Conservation (phyloP, 2,329 filamentous ascomycete genomes). For the Penicillium sclerotigenum region DNA sequence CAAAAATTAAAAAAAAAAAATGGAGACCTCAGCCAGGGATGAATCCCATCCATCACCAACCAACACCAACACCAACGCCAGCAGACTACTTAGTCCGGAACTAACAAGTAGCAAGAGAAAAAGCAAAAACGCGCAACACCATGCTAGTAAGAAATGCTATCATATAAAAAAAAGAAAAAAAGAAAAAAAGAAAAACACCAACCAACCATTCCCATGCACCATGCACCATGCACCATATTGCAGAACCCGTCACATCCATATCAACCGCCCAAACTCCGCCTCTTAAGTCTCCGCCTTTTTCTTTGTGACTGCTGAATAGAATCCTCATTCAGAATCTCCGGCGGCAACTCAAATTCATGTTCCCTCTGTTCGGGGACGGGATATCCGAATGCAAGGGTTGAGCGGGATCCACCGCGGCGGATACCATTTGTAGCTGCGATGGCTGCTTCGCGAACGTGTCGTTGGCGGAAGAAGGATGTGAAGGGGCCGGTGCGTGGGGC, state of each 20-base stretch:
- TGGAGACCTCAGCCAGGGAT: not conserved
- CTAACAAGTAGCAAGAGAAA: not conserved
- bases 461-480: slow-evolving; percentile 81
- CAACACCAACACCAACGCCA: not conserved
- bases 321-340: slow-evolving; percentile 51
- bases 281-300: slow-evolving; percentile 36
- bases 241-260: not conserved
- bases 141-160: slow-evolving; percentile 19
- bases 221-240: not conserved
- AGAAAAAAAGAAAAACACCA: not conserved
- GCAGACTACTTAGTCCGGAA: not conserved
- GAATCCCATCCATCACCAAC: not conserved
- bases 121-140: not conserved
- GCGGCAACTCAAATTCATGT: slow-evolving; percentile 71
- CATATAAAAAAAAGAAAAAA: slow-evolving; percentile 15
- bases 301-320: slow-evolving; percentile 42
- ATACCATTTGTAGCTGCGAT: slow-evolving; percentile 51
- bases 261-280: slow-evolving; percentile 26
- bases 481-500: slow-evolving; percentile 58
- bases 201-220: not conserved
- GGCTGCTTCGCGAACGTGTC: slow-evolving; percentile 73
- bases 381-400: slow-evolving; percentile 70
- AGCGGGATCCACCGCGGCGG: slow-evolving; percentile 64
- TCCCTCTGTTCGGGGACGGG: slow-evolving; percentile 70
- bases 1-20: not conserved